These are phyloP conservation scores for Xanthoconium purpureum DNA, from an alignment of 768 basidiomycete species.

Conservation along the genomic window DNA sequence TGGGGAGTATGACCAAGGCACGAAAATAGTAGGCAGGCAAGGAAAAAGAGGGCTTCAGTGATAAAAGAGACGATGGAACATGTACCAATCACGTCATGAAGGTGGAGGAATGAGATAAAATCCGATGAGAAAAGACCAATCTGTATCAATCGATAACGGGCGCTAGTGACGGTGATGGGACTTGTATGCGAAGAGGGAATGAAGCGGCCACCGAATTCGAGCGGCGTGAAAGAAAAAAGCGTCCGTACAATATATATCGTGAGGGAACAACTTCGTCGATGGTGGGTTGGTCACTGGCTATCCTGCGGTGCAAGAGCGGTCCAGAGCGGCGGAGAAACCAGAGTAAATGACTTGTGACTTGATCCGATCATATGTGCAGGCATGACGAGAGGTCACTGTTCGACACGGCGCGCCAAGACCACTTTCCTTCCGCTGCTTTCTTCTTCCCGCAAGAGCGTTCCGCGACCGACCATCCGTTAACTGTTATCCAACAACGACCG, in stretches of 20 bases:
- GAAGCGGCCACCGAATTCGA: slow-evolving; percentile 31
- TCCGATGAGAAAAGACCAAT: slow-evolving; percentile 26
- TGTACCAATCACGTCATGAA: slow-evolving; percentile 22
- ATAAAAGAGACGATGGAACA: slow-evolving; percentile 23
- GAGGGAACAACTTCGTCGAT: slow-evolving; percentile 39
- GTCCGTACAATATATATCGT: slow-evolving; percentile 60
- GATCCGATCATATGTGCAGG: slow-evolving; percentile 13
- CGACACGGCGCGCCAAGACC: slow-evolving; percentile 26
- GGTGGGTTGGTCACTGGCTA: slow-evolving; percentile 20
- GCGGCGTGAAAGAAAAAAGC: slow-evolving; percentile 66
- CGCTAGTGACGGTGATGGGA: slow-evolving; percentile 29
- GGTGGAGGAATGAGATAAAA: slow-evolving; percentile 22
- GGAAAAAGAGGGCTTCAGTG: slow-evolving; percentile 19
- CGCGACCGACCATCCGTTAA: slow-evolving; percentile 36
- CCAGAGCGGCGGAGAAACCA: slow-evolving; percentile 16
- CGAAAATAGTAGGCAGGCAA: slow-evolving; percentile 19
- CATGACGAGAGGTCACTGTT: slow-evolving; percentile 3
- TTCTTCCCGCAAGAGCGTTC: slow-evolving; percentile 16
- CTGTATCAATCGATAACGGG: slow-evolving; percentile 31
- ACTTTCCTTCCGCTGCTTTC: slow-evolving; percentile 19
- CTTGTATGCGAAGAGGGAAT: slow-evolving; percentile 27
- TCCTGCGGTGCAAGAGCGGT: slow-evolving; percentile 18
- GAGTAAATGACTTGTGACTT: slow-evolving; percentile 12
- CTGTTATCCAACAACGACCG: slow-evolving; percentile 35
- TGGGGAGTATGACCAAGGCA: slow-evolving; percentile 25